Evolutionary conservation across 106 monocot genomes (phyloP).

Genomic region (Hemerocallis citrina): DNA sequence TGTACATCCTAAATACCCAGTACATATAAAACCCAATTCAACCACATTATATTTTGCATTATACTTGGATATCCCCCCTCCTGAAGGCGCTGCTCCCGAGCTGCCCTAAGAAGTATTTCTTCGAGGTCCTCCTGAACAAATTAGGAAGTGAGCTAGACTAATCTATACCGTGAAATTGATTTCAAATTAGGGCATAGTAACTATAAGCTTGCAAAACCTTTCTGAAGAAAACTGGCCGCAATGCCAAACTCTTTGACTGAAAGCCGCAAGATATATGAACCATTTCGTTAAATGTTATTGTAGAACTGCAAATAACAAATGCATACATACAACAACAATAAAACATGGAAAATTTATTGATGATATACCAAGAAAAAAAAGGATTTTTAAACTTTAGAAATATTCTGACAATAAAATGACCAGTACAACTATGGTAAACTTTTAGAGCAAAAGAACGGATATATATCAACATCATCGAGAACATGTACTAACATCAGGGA

Average conservation of each 20-base stretch:
- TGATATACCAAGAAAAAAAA: neutral
- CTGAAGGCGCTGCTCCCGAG: conserved; percentile 44
- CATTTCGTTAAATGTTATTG: neutral
- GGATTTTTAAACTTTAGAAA: neutral
- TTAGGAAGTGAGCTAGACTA: neutral
- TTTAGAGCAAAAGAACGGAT: neutral
- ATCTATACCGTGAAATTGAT: neutral
- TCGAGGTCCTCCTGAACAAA: conserved; percentile 83
- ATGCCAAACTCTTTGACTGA: conserved; percentile 78
- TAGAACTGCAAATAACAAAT: neutral
- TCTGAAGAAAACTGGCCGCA: conserved; percentile 88
- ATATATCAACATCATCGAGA: no score
- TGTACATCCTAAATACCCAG: no score
- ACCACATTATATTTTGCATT: no score
- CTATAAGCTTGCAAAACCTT: conserved; percentile 44
- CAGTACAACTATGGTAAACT: neutral
- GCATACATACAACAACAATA: neutral
- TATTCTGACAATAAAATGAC: neutral
- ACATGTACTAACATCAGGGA: no score
- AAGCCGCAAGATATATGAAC: neutral
- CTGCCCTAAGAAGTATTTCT: conserved; percentile 48
- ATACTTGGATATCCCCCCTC: conserved; percentile 70
- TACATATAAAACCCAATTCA: neutral
- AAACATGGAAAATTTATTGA: neutral
- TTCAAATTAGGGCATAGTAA: neutral